Percentiles rank a stretch among this genome's conserved stretches.
These are phyloP conservation scores for Acidiella bohemica DNA, from an alignment of 495 filamentous ascomycete genomes.

Conservation along the genomic window DNA sequence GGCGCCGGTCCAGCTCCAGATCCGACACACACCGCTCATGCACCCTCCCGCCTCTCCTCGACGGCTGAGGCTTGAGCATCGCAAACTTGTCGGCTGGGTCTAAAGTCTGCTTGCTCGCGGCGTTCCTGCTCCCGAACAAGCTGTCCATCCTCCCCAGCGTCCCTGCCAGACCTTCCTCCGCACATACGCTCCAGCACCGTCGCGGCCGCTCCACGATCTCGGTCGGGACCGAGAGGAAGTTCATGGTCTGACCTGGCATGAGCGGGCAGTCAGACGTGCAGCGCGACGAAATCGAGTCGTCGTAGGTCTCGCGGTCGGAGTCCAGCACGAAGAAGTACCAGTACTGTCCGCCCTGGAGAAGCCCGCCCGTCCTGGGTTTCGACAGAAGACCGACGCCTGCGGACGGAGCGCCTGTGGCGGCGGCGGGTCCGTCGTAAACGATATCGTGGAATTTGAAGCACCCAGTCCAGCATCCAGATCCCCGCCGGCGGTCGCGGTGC, in stretches of 20 bases:
- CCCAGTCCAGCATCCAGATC: conserved; percentile 64
- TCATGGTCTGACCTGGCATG: conserved; percentile 73
- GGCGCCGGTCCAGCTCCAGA: conserved; percentile 9
- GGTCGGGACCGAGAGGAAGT: conserved; percentile 65
- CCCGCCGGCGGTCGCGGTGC: conserved; percentile 58
- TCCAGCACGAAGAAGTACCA: conserved; percentile 88
- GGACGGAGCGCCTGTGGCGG: conserved; percentile 32
- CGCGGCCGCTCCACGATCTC: conserved; percentile 30
- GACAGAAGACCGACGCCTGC: too few species aligned
- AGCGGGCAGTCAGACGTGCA: conserved; percentile 71
- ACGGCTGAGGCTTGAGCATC: conserved; percentile 10
- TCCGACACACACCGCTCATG: conserved; percentile 17
- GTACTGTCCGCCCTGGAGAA: conserved; percentile 87
- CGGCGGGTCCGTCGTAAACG: conserved; percentile 58
- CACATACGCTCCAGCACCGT: conserved; percentile 8
- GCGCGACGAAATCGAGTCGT: conserved; percentile 51
- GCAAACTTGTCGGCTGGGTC: conserved; percentile 15
- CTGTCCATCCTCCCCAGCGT: background rate
- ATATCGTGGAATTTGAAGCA: conserved; percentile 77
- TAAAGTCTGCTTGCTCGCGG: conserved; percentile 8
- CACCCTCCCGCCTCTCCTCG: conserved; percentile 15
- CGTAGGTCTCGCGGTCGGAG: conserved; percentile 58
- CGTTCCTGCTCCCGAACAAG: too few species aligned
- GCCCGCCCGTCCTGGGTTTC: conserved; percentile 54
- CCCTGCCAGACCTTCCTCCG: background rate